Evolutionary conservation across 352 stramenopile genomes (phyloP), one percentile per base, ranked within the genome.

Genomic region (Blastocystis sp.): DNA sequence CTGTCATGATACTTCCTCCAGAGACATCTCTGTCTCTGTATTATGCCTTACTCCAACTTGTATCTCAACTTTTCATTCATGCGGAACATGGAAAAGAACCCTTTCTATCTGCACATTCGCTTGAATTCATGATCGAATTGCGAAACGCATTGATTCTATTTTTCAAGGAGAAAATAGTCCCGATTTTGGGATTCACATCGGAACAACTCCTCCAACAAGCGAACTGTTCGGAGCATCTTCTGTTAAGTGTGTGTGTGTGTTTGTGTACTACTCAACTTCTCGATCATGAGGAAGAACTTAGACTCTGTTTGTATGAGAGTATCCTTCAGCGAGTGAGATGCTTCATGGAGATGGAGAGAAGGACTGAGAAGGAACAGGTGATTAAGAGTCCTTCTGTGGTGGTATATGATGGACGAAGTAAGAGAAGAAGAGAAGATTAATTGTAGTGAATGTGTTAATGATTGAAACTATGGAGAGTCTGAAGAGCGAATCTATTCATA

Each of bases 231-330:
- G 24, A 35, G 17, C 35, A 53, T 6, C 4, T 27, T 75, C 62
- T 53, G 9, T 64, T 59, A 15, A 15, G 17, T 27, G 27, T 81
- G 4, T 81, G 70, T 64, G 17, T 81, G 70, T 33, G 62, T 30
- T 40, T 81, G 11, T 81, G 70, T 11, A 27, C 54, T 24, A 81
- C 37, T 15, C 70, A 60, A 40, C 70, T 81, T n/a, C n/a, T 81
- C 42, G 70, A 81, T 30, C 59, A 59, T 17, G 70, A 81, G 44
- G 48, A 81, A 0, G 68, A 79, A 19, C 4, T 79, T 30, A 7
- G 40, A 53, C 13, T 27, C 13, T 53, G 68, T 15, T 19, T 79
- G 0, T 37, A 37, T n/a, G 40, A 35, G 15, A 37, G 19, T 53
- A 57, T 79, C 17, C 22, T 58, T 9, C n/a, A 22, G 35, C 30